phyloP scores from a whole-genome alignment of 352 stramenopile species.

The Pythium insidiosum region DNA sequence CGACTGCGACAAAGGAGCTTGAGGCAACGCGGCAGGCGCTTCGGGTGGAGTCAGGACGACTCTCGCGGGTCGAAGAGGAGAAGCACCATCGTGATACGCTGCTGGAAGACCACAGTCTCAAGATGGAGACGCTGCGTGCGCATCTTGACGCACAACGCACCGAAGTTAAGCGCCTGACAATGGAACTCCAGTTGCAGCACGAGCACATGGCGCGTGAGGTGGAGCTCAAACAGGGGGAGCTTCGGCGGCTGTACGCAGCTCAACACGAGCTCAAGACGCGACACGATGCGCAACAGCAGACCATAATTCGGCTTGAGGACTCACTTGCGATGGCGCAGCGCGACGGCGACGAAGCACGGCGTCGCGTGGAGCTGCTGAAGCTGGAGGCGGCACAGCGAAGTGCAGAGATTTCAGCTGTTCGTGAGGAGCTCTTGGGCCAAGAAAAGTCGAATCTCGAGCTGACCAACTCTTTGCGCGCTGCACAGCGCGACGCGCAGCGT shows the following conservation, averaged over 20 bases:
- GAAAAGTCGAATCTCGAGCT: too few species aligned
- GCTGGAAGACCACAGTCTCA: conserved; percentile 53
- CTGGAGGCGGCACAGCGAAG: conserved; percentile 31
- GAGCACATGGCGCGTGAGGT: conserved; percentile 58
- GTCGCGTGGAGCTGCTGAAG: conserved; percentile 40
- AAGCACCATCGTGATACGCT: conserved; percentile 52
- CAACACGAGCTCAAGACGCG: conserved; percentile 53
- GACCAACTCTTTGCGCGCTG: too few species aligned
- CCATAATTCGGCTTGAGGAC: conserved; percentile 35
- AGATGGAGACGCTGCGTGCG: conserved; percentile 53
- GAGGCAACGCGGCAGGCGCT: conserved; percentile 45
- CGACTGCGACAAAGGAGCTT: conserved; percentile 50
- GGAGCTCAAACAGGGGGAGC: conserved; percentile 67
- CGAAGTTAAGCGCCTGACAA: conserved; percentile 65
- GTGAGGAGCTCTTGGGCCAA: too few species aligned
- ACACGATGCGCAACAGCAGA: conserved; percentile 43
- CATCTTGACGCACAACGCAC: conserved; percentile 45
- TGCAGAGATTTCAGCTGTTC: too few species aligned
- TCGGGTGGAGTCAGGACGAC: conserved; percentile 37
- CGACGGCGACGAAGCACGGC: conserved; percentile 39
- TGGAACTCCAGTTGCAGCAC: conserved; percentile 68
- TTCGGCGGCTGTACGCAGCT: conserved; percentile 33
- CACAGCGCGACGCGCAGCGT: too few species aligned
- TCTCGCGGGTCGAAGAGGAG: conserved; percentile 51
- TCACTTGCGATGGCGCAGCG: conserved; percentile 20